These are phyloP conservation scores for Rhizophagus prolifer DNA, from an alignment of 192 early-diverging fungal species.

Conservation along the genomic window DNA sequence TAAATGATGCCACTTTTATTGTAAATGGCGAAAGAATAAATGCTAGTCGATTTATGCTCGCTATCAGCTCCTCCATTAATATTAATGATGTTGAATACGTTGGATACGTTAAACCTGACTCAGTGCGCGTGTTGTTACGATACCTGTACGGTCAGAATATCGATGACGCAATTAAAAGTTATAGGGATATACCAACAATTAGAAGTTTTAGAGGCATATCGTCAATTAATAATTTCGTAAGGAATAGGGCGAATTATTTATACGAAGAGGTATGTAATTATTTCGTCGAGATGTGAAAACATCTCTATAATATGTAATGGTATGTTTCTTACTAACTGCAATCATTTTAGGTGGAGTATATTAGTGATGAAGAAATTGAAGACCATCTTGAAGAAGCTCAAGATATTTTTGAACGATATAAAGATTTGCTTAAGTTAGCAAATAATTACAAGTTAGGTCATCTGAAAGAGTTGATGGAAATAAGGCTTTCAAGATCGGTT, in stretches of 20 bases:
- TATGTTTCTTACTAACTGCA: too few relatives aligned
- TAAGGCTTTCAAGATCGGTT: background rate
- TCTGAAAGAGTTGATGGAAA: background rate
- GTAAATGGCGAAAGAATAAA: background rate
- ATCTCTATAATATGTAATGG: too few relatives aligned
- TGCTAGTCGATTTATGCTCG: slow-evolving; percentile 10
- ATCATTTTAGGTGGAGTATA: background rate
- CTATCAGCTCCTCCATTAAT: background rate
- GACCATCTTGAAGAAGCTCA: too few relatives aligned
- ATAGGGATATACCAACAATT: background rate
- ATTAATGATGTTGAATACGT: background rate
- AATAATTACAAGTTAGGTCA: background rate
- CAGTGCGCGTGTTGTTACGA: background rate
- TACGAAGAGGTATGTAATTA: too few relatives aligned
- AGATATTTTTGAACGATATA: background rate
- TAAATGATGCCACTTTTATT: slow-evolving; percentile 14
- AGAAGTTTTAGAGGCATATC: too few relatives aligned
- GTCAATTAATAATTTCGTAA: too few relatives aligned
- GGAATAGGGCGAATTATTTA: too few relatives aligned
- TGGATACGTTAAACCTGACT: background rate
- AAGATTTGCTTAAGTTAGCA: background rate
- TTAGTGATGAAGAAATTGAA: background rate
- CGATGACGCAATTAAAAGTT: background rate
- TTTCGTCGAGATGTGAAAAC: too few relatives aligned
- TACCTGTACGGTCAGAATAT: slow-evolving; percentile 20